These are phyloP conservation scores for Naganishia antarctica DNA, from an alignment of 768 basidiomycete species.

Conservation along the genomic window DNA sequence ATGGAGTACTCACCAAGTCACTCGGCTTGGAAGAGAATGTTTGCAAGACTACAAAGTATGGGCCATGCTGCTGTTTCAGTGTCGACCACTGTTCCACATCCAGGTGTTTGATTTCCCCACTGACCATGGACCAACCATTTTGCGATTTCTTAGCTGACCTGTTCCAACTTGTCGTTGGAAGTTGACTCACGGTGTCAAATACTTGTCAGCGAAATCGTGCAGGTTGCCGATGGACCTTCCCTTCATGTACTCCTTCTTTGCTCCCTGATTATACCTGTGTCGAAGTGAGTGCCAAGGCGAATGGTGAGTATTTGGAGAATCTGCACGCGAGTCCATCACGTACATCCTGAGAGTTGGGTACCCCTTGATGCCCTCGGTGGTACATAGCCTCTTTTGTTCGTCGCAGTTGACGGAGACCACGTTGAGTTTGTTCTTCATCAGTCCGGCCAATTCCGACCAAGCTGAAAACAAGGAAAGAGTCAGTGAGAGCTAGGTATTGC, in stretches of 20 bases:
- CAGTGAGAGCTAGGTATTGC: no score
- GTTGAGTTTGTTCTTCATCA: conserved; percentile 66
- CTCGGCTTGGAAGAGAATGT: conserved; percentile 43
- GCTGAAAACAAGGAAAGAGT: conserved; percentile 47
- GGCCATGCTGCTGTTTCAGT: conserved; percentile 53
- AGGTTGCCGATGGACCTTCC: conserved; percentile 68
- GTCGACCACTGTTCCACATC: conserved; percentile 34
- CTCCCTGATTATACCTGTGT: conserved; percentile 53
- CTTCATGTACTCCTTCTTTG: conserved; percentile 69
- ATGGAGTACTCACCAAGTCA: conserved; percentile 47
- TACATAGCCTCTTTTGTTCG: conserved; percentile 63
- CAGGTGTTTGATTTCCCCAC: conserved; percentile 15
- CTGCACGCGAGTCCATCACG: conserved; percentile 34
- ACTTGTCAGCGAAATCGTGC: conserved; percentile 68
- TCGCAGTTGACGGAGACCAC: conserved; percentile 90
- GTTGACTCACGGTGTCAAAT: conserved; percentile 67
- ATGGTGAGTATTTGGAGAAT: background rate
- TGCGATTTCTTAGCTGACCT: no score
- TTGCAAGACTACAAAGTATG: conserved; percentile 61
- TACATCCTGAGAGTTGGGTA: conserved; percentile 80
- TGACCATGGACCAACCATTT: no score
- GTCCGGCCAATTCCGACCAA: conserved; percentile 69
- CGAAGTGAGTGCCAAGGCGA: background rate
- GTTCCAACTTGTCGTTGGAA: no score
- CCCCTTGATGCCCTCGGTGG: conserved; percentile 62